A percentile compares a stretch with the other conserved stretches of the same genome.
Conservation (phyloP, 495 filamentous ascomycete species). For the Aspergillus kassunensis region DNA sequence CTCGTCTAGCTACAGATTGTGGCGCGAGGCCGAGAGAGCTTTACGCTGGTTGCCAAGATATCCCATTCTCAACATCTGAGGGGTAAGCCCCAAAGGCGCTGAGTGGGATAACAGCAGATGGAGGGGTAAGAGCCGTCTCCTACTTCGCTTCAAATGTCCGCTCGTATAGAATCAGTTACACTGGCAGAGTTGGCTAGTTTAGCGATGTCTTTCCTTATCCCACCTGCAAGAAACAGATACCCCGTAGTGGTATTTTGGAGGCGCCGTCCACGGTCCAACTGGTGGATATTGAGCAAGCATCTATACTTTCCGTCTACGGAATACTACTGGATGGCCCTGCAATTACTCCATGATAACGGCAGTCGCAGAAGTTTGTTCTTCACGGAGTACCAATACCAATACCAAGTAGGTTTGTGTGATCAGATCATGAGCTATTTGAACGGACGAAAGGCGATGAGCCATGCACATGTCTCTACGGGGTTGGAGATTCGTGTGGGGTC, state of each 20-base stretch:
- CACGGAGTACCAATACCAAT: no score
- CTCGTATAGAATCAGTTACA: constrained; percentile 6
- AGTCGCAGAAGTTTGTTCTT: not conserved
- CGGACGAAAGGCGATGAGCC: constrained; percentile 4
- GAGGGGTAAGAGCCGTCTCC: not conserved
- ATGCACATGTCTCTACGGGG: constrained; percentile 18
- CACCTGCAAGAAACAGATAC: constrained; percentile 3
- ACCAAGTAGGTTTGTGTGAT: constrained; percentile 17
- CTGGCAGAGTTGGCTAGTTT: constrained; percentile 1
- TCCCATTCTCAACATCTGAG: constrained; percentile 10
- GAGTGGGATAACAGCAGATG: not conserved
- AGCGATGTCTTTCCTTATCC: constrained; percentile 5
- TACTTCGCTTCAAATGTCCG: not conserved
- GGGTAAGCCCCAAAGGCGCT: constrained; percentile 7
- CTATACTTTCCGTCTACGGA: not conserved
- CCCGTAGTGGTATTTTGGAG: not conserved
- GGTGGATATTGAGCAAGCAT: no score
- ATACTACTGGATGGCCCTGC: not conserved
- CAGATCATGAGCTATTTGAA: constrained; percentile 14
- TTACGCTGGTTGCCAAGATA: constrained; percentile 11
- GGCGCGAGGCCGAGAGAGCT: constrained; percentile 11
- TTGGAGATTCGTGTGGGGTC: constrained; percentile 12
- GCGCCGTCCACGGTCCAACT: no score
- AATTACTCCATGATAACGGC: not conserved
- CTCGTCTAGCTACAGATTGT: constrained; percentile 3